Evolutionary conservation across 2,329 filamentous ascomycete genomes (phyloP).

Genomic region (Stachybotrys chartarum): DNA sequence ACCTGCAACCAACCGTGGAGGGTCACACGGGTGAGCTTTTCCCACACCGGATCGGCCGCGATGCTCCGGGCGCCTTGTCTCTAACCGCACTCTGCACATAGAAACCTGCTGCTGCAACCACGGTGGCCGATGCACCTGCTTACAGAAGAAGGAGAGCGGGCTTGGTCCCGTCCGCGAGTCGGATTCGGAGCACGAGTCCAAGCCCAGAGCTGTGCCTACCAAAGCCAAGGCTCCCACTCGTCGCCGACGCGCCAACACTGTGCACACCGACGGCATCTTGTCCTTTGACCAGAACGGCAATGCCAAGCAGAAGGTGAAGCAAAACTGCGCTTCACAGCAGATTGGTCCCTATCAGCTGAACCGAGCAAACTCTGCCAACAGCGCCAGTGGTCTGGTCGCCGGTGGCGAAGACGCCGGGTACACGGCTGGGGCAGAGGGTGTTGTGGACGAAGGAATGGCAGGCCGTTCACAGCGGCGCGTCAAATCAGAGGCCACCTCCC

Average conservation of each 20-base stretch:
- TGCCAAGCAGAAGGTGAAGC: constrained; percentile 56
- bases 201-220: constrained; percentile 14
- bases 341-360: constrained; percentile 54
- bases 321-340: constrained; percentile 53
- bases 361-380: constrained; percentile 51
- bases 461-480: constrained; percentile 31
- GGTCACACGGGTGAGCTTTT: constrained; percentile 50
- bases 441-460: background rate
- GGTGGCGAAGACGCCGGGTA: constrained; percentile 30
- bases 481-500: constrained; percentile 57
- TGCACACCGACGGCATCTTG: constrained; percentile 52
- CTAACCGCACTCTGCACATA: constrained; percentile 20
- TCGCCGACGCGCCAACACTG: constrained; percentile 53
- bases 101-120: constrained; percentile 66
- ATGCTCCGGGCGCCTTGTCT: constrained; percentile 4
- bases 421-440: constrained; percentile 11
- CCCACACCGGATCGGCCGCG: constrained; percentile 5
- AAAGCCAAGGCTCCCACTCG: constrained; percentile 36
- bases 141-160: constrained; percentile 51
- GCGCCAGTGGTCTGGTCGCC: constrained; percentile 40
- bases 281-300: constrained; percentile 58
- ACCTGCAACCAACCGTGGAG: constrained; percentile 49
- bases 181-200: constrained; percentile 45
- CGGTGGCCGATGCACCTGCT: constrained; percentile 59
- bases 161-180: constrained; percentile 60